phyloP scores from a whole-genome alignment of 169 alveolate species.

The Babesia divergens region DNA sequence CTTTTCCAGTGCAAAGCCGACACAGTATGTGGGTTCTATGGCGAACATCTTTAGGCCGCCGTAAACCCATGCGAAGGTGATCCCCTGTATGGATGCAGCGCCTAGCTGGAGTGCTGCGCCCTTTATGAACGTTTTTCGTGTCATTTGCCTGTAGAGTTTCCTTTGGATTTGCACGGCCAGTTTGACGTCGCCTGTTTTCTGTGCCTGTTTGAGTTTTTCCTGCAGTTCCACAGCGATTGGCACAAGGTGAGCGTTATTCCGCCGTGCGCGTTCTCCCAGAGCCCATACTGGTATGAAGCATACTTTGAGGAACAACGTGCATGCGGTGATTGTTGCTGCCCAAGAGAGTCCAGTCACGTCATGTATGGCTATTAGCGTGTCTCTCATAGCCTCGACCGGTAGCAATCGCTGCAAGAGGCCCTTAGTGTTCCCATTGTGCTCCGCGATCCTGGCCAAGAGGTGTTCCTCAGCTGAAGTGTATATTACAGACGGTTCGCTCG shows the following conservation, averaged over 20 bases:
- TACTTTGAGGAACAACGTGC: constrained; percentile 61
- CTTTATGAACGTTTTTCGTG: constrained; percentile 60
- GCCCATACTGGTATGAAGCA: constrained; percentile 67
- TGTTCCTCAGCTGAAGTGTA: too few species aligned
- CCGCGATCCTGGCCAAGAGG: constrained; percentile 9
- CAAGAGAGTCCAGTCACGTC: constrained; percentile 44
- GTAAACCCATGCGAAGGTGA: constrained; percentile 69
- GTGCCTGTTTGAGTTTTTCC: constrained; percentile 47
- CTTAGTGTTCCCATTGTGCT: constrained; percentile 45
- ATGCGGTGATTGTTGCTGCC: constrained; percentile 34
- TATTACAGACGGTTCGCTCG: too few species aligned
- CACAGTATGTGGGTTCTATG: constrained; percentile 59
- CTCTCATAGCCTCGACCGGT: constrained; percentile 57
- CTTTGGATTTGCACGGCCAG: constrained; percentile 61
- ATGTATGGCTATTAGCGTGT: constrained; percentile 22
- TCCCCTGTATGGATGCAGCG: constrained; percentile 58
- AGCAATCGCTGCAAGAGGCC: constrained; percentile 29
- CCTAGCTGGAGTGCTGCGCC: constrained; percentile 48
- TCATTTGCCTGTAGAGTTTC: constrained; percentile 50
- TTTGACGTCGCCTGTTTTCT: constrained; percentile 55
- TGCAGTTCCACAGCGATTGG: constrained; percentile 67
- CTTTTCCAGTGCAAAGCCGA: constrained; percentile 67
- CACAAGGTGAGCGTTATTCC: constrained; percentile 65
- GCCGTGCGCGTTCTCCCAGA: constrained; percentile 68
- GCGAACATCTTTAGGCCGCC: constrained; percentile 70